These are phyloP conservation scores for Lentinula sp. DNA, from an alignment of 768 basidiomycete species.

Conservation along the genomic window DNA sequence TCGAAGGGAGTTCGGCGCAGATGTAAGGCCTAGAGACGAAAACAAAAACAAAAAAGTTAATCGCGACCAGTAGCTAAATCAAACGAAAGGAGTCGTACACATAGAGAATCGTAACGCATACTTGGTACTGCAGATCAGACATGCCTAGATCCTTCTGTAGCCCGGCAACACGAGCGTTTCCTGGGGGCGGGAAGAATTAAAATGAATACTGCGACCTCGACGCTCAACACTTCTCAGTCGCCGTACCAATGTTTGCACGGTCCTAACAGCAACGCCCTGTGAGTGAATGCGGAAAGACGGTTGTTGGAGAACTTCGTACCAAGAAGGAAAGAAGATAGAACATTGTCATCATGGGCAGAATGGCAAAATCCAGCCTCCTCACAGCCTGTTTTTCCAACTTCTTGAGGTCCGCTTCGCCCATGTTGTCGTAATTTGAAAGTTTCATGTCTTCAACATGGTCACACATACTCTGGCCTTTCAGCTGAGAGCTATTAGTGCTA, in stretches of 20 bases:
- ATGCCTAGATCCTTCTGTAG: conserved; percentile 36
- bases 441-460: background rate
- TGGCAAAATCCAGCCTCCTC: conserved; percentile 21
- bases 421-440: background rate
- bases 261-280: conserved; percentile 14
- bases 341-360: conserved; percentile 31
- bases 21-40: conserved; percentile 30
- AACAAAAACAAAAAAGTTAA: background rate
- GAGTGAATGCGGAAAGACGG: background rate
- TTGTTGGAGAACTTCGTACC: conserved; percentile 15
- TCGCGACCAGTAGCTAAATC: background rate
- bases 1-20: conserved; percentile 41
- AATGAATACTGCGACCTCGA: background rate
- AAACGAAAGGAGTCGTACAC: conserved; percentile 15
- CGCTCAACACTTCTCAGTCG: no score
- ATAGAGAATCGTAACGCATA: conserved; percentile 24
- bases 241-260: conserved; percentile 27
- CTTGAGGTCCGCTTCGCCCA: background rate
- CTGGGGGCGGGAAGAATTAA: conserved; percentile 9
- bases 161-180: conserved; percentile 43
- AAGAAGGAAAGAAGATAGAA: conserved; percentile 32
- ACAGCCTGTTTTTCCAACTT: conserved; percentile 11
- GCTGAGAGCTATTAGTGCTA: background rate
- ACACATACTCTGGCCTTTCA: background rate
- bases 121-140: conserved; percentile 31